These are phyloP conservation scores for Kuraishia molischiana DNA, from an alignment of 805 yeast genomes.

Conservation along the genomic window DNA sequence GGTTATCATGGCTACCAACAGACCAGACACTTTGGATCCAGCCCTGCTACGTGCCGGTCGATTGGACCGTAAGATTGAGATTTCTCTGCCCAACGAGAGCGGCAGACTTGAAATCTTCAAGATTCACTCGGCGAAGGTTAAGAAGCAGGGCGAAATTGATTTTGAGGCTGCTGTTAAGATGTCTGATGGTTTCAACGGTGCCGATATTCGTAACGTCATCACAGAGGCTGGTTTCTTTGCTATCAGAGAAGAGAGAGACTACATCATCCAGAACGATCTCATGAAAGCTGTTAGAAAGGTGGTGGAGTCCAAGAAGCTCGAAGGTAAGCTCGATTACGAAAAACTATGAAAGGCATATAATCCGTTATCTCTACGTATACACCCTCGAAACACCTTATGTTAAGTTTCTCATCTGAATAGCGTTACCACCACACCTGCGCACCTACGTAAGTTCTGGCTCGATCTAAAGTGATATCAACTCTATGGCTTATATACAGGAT, in stretches of 20 bases:
- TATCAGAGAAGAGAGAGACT: constrained; percentile 94
- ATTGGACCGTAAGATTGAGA: constrained; percentile 92
- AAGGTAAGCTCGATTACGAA: constrained; percentile 92
- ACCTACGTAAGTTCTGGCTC: too few species aligned
- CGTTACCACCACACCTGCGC: too few species aligned
- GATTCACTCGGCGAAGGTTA: constrained; percentile 78
- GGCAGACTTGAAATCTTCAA: constrained; percentile 92
- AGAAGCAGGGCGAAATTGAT: constrained; percentile 92
- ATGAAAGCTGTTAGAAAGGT: constrained; percentile 98
- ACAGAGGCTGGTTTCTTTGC: constrained; percentile 99
- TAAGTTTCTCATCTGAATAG: too few species aligned
- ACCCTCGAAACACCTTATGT: too few species aligned
- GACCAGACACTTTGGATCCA: constrained; percentile 97
- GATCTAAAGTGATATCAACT: too few species aligned
- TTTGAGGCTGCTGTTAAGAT: constrained; percentile 95
- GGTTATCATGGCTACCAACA: constrained; percentile 97
- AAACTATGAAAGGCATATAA: constrained; percentile 47
- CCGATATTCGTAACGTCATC: constrained; percentile 91
- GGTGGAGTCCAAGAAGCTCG: constrained; percentile 92
- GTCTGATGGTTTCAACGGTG: constrained; percentile 99
- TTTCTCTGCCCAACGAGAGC: constrained; percentile 90
- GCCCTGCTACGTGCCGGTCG: constrained; percentile 96
- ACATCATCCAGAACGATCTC: constrained; percentile 84
- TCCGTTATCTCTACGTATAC: neutral
- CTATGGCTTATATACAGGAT: neutral